phyloP scores from a whole-genome alignment of 2,329 filamentous ascomycete genomes.

The Botrytis aclada region DNA sequence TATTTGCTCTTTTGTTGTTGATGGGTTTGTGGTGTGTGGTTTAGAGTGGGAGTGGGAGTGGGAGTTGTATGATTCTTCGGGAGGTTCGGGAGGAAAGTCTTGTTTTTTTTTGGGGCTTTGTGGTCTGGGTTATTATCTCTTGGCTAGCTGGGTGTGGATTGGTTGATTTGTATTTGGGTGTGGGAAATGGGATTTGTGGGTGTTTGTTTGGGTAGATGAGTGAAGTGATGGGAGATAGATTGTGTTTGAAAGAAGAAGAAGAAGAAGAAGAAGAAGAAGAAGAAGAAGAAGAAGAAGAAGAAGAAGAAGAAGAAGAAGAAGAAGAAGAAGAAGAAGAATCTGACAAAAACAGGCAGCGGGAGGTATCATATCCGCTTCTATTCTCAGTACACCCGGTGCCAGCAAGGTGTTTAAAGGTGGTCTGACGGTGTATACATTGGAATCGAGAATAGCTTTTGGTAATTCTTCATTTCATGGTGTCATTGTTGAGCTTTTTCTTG shows the following conservation, averaged over 20 bases:
- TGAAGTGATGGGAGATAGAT: no score
- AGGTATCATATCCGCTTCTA: slow-evolving; percentile 56
- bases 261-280: neutral
- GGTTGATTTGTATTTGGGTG: no score
- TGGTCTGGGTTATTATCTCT: neutral
- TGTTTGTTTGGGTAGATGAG: neutral
- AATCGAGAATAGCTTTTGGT: slow-evolving; percentile 37
- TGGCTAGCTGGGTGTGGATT: neutral
- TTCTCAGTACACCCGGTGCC: slow-evolving; percentile 58
- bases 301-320: neutral
- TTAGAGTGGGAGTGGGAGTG: neutral
- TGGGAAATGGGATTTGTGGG: no score
- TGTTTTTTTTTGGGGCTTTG: neutral
- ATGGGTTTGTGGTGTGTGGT: neutral
- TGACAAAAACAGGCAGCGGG: slow-evolving; percentile 50
- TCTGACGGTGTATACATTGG: slow-evolving; percentile 46
- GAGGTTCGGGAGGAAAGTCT: neutral
- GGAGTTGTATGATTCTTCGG: neutral
- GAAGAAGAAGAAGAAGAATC: neutral
- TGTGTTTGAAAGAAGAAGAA: neutral
- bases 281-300: neutral
- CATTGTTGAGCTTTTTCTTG: neutral
- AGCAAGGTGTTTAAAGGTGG: slow-evolving; percentile 58
- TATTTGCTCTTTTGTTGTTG: neutral
- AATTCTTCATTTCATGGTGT: neutral